Conservation (phyloP, 1,284 basidiomycete species). For the Ganoderma boninense region DNA sequence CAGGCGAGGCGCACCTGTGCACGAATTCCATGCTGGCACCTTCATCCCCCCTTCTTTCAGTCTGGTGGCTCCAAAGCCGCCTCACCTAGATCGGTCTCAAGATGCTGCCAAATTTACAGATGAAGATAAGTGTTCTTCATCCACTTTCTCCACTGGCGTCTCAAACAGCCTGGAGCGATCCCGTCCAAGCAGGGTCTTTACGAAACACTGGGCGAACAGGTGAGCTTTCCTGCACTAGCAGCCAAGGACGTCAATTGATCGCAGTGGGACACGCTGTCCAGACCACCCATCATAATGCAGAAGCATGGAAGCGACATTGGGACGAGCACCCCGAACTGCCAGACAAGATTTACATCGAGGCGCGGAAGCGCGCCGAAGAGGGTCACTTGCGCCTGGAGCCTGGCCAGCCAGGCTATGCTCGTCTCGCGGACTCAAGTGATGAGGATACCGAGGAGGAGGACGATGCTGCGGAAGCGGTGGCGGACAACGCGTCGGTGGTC, state of each 20-base stretch:
- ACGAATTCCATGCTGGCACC: slow-evolving; percentile 4
- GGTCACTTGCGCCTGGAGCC: not conserved
- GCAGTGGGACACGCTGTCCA: not conserved
- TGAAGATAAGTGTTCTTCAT: slow-evolving; percentile 15
- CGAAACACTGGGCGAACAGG: slow-evolving; percentile 3
- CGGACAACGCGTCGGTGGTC: not conserved
- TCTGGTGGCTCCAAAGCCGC: not conserved
- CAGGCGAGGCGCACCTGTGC: slow-evolving; percentile 5
- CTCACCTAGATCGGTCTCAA: not conserved
- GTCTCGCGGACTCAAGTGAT: not conserved
- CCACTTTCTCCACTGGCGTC: slow-evolving; percentile 11
- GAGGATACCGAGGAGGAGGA: not conserved
- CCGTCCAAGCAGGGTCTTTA: slow-evolving; percentile 4
- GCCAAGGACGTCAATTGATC: not conserved
- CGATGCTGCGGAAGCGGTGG: not conserved
- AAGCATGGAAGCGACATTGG: slow-evolving; percentile 14
- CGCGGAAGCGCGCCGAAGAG: slow-evolving; percentile 4
- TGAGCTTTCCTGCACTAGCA: not conserved
- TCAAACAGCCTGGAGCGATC: not conserved
- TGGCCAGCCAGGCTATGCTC: not conserved
- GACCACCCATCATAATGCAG: slow-evolving; percentile 9
- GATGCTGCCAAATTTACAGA: not conserved
- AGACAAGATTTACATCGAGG: slow-evolving; percentile 10
- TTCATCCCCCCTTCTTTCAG: slow-evolving; percentile 3
- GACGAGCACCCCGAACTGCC: slow-evolving; percentile 1